Conservation (phyloP, 192 early-diverging fungal genomes). For the Neocallimastix lanati region DNA sequence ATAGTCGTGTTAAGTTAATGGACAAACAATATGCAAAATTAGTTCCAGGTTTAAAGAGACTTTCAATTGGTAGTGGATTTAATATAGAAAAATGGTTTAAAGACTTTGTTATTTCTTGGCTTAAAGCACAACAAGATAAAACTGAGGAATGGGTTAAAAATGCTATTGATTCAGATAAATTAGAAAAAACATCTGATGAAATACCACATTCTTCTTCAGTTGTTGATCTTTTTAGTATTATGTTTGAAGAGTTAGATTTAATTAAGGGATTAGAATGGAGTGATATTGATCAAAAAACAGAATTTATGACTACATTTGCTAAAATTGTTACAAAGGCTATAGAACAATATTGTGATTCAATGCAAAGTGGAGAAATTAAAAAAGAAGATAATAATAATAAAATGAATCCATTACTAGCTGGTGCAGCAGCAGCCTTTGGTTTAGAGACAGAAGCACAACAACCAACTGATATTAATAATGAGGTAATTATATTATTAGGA, state of each 20-base stretch:
- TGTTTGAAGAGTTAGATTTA: no score
- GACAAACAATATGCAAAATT: conserved; percentile 16
- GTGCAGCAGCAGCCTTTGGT: conserved; percentile 3
- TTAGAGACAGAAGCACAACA: conserved; percentile 8
- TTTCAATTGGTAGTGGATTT: conserved; percentile 23
- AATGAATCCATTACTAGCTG: conserved; percentile 6
- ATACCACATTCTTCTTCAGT: conserved; percentile 53
- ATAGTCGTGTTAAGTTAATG: conserved; percentile 20
- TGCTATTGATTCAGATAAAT: conserved; percentile 46
- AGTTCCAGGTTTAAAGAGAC: conserved; percentile 14
- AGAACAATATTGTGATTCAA: conserved; percentile 35
- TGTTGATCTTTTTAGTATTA: conserved; percentile 60
- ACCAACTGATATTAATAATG: conserved; percentile 24
- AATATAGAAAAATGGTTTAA: conserved; percentile 55
- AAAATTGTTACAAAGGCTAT: conserved; percentile 26
- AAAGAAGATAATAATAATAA: neutral
- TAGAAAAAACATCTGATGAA: conserved; percentile 6
- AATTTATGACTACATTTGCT: conserved; percentile 35
- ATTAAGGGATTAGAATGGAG: no score
- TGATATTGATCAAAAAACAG: conserved; percentile 35
- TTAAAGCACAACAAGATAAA: conserved; percentile 35
- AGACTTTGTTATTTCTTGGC: conserved; percentile 46
- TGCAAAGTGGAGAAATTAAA: conserved; percentile 24
- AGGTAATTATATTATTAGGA: no score
- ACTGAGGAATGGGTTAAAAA: conserved; percentile 50